Evolutionary conservation across 2,329 filamentous ascomycete genomes (phyloP), one percentile per base, ranked within the genome.

Genomic region (Ascochyta viciae-villosae): DNA sequence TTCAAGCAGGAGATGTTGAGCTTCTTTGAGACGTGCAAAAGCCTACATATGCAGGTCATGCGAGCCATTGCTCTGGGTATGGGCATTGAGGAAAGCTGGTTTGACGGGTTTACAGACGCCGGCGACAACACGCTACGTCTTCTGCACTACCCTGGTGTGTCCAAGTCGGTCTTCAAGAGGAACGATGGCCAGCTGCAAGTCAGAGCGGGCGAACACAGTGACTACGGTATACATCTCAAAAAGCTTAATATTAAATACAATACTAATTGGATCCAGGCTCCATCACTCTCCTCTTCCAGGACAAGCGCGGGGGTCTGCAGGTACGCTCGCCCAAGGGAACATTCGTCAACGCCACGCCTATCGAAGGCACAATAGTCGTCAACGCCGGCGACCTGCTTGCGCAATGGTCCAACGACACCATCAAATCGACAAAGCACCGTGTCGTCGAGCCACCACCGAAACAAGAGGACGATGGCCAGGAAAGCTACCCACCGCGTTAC

Each of bases 341-440:
- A 0, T 96, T 93, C 68, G 87, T 96, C 35, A 86, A 96, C 68
- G 93, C 91, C 1, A 91, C 85, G 6, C 92, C 93, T 0, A 94
- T 96, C 57, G 81, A 87, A 33, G 88, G 87, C 50, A 92, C 91
- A 0, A 89, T 95, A 37, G 91, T 97, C 10, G 85, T 96, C 62
- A 97, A 97, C 69, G 92, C 92, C 0, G 93, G 92, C 1, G 93
- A 97, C 72, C 74, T 97, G 64, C 80, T 97, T 45, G 89, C 91
- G 1, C 82, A 92, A 48, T 96, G 92, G 93, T 91, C 89, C 61
- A 97, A 97, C 70, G 91, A 96, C 69, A 89, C 85, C 4, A 96
- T 97, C 78, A 92, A 90, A 78, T 94, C 90, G 71, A 97, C 93
- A 4, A 86, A 92, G 57, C 93, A 97, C 76, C 87, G 92, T 10